Evolutionary conservation across 1,284 basidiomycete genomes (phyloP).

Genomic region (Cryptococcus wingfieldii): DNA sequence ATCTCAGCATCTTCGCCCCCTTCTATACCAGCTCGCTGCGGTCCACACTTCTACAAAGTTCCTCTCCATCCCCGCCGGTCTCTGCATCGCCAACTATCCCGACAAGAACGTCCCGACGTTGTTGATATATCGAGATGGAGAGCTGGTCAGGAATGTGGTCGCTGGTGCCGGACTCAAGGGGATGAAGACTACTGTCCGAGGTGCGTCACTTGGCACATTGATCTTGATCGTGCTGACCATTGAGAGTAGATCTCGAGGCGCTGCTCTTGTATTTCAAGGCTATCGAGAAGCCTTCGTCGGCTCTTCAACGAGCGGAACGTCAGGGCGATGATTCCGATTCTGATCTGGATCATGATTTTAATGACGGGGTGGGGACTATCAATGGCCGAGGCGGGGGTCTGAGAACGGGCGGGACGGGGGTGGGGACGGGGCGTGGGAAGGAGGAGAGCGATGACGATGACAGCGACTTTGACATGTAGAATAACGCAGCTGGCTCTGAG

Average conservation of each 20-base stretch:
- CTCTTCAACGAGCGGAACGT: conserved; percentile 13
- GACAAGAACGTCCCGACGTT: conserved; percentile 88
- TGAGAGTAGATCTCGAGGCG: conserved; percentile 39
- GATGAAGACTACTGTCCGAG: conserved; percentile 75
- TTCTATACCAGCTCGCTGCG: conserved; percentile 68
- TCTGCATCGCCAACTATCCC: conserved; percentile 94
- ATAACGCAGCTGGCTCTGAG: background rate
- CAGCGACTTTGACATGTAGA: conserved; percentile 48
- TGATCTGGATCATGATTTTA: conserved; percentile 29
- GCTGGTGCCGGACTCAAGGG: conserved; percentile 58
- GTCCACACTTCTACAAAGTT: conserved; percentile 91
- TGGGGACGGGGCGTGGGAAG: conserved; percentile 17
- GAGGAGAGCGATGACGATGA: conserved; percentile 37
- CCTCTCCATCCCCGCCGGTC: conserved; percentile 88
- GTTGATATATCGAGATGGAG: conserved; percentile 85
- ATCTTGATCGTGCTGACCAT: background rate
- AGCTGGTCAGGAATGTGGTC: conserved; percentile 78
- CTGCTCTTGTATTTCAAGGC: conserved; percentile 39
- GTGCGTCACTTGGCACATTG: conserved; percentile 50
- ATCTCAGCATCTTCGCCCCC: conserved; percentile 69
- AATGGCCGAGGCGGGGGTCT: conserved; percentile 31
- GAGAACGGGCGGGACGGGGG: conserved; percentile 28
- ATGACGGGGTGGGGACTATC: conserved; percentile 32
- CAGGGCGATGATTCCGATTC: conserved; percentile 13
- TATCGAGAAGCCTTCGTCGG: conserved; percentile 37